Evolutionary conservation across 2,329 filamentous ascomycete genomes (phyloP), one percentile per base, ranked within the genome.

Genomic region (Ceratocystis destructans): DNA sequence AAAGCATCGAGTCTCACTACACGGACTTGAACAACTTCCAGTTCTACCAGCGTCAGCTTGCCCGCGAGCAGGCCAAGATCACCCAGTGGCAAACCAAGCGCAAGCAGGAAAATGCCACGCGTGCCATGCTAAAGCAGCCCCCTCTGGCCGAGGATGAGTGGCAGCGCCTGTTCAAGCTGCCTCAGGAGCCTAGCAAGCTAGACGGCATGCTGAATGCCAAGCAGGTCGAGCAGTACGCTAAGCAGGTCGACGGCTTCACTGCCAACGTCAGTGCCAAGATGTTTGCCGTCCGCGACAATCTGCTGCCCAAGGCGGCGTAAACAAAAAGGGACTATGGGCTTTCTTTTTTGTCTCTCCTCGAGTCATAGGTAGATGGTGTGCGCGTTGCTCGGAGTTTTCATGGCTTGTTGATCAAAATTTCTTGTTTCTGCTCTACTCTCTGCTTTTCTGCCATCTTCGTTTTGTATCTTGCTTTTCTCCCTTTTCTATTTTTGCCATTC

Each of bases 21-120:
- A 96, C 92, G 68, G 94, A 99, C 78, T 88, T 96, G 76, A 97
- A 97, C 85, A 99, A 99, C 83, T 94, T 95, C 80, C 92, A 96
- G 77, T 85, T 84, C 83, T 96, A 96, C 81, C 91, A 96, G 79
- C 86, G 94, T 73, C 91, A 95, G 74, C 83, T 97, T 67, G 88
- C 87, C 65, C 89, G 94, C 72, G 94, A 99, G 80, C 94, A 99
- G 80, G 80, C 88, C 73, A 99, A 97, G 84, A 96, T 99, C 72
- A 87, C 89, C 66, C 88, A 91, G 70, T 99, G 94, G 94, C 93
- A 97, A 79, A 80, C 87, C 69, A 97, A 99, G 86, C 88, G 94
- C 75, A 96, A 96, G 81, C 87, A 90, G 17, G 94, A 99, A 83
- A 99, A 99, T 75, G 87, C 88, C 37, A 87, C 87, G 68, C 85